Evolutionary conservation across 495 filamentous ascomycete species (phyloP).

Genomic region (Penicillium goetzii): DNA sequence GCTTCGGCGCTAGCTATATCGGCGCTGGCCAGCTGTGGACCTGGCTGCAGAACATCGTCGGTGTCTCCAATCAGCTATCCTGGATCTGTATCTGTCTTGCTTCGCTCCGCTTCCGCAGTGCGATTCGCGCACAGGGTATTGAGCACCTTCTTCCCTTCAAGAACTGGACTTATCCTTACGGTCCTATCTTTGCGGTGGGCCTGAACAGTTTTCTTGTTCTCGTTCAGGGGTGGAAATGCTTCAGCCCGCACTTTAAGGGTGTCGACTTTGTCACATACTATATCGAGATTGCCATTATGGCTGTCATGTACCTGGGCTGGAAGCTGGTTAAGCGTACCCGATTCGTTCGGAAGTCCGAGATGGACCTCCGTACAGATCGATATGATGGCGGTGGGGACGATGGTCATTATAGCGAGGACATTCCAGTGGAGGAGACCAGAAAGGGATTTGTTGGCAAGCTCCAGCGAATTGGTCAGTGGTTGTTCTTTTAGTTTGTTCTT

Average conservation of each 20-base stretch:
- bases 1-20: constrained; percentile 64
- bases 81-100: constrained; percentile 64
- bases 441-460: constrained; percentile 28
- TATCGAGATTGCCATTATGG: constrained; percentile 54
- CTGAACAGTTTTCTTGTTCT: constrained; percentile 60
- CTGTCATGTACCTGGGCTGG: constrained; percentile 56
- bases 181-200: constrained; percentile 54
- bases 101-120: constrained; percentile 61
- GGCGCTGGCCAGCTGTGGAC: constrained; percentile 61
- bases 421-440: constrained; percentile 12
- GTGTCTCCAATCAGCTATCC: constrained; percentile 65
- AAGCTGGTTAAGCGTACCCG: constrained; percentile 51
- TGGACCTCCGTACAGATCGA: constrained; percentile 60
- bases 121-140: constrained; percentile 55
- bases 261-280: constrained; percentile 59
- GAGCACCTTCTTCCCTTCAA: constrained; percentile 63
- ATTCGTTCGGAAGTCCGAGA: constrained; percentile 41
- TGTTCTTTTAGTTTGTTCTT: constrained; percentile 32
- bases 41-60: constrained; percentile 64
- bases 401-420: constrained; percentile 8
- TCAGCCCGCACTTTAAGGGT: constrained; percentile 53
- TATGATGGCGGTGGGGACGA: constrained; percentile 36
- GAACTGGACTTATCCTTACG: constrained; percentile 64
- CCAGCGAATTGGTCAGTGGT: constrained; percentile 39
- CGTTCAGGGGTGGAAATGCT: constrained; percentile 63